Conservation (phyloP, 163 green algal species). For the Prototheca cutis region DNA sequence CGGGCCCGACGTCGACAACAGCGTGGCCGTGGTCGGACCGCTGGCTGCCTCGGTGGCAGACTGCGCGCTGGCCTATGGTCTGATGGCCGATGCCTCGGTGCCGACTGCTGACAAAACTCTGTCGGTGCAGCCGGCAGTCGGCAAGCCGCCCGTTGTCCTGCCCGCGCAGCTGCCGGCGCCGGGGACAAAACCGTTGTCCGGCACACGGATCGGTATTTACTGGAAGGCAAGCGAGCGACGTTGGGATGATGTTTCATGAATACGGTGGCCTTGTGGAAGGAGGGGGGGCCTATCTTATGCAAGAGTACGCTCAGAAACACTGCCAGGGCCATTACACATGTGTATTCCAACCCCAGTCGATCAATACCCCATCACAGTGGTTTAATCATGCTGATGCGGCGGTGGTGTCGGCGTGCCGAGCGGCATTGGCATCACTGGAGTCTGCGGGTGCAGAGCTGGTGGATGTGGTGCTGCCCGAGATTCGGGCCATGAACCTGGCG, state of each 20-base stretch:
- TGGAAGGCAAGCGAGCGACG: constrained; percentile 4
- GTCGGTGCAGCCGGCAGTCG: too few relatives aligned
- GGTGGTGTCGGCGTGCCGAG: constrained; percentile 43
- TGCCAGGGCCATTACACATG: too few relatives aligned
- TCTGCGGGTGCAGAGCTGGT: constrained; percentile 24
- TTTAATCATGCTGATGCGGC: constrained; percentile 42
- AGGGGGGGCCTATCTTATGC: too few relatives aligned
- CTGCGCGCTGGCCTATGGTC: constrained; percentile 32
- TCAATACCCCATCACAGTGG: constrained; percentile 22
- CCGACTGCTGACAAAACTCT: too few relatives aligned
- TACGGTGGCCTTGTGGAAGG: too few relatives aligned
- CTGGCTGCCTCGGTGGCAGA: constrained; percentile 40
- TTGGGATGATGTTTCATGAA: too few relatives aligned
- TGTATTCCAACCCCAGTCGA: not conserved
- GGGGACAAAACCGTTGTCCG: constrained; percentile 19
- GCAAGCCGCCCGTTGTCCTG: not conserved
- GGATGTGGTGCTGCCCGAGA: constrained; percentile 44
- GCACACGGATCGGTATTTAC: constrained; percentile 28
- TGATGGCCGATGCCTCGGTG: constrained; percentile 22
- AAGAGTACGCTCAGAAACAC: too few relatives aligned
- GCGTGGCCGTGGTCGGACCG: constrained; percentile 21
- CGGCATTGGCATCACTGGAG: constrained; percentile 25
- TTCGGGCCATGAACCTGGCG: constrained; percentile 44
- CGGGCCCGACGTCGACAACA: constrained; percentile 10
- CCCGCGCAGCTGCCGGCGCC: not conserved